Conservation (phyloP, 345 rosid species). For the Aquilaria sinensis region DNA sequence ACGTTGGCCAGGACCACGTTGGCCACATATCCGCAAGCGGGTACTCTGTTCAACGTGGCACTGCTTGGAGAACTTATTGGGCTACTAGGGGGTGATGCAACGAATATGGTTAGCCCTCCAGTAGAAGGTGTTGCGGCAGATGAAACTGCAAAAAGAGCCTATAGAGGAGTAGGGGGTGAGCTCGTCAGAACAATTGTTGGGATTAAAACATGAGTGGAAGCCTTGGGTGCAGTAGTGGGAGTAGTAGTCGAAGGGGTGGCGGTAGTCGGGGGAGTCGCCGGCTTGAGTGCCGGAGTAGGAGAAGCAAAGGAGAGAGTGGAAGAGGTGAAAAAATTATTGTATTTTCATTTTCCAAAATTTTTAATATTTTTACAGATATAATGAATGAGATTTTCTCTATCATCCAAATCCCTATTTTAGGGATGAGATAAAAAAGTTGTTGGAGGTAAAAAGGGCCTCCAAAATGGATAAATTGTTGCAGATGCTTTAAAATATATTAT, state of each 20-base stretch:
- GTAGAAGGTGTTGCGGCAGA: slow-evolving; percentile 17
- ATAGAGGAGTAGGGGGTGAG: neutral
- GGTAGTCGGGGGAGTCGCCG: slow-evolving; percentile 21
- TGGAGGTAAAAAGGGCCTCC: too few species aligned
- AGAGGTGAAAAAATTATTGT: too few species aligned
- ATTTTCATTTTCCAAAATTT: too few species aligned
- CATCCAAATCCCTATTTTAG: too few species aligned
- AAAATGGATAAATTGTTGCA: too few species aligned
- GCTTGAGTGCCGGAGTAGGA: slow-evolving; percentile 22
- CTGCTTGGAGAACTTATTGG: slow-evolving; percentile 10
- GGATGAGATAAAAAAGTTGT: too few species aligned
- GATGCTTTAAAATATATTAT: too few species aligned
- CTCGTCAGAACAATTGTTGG: slow-evolving; percentile 13
- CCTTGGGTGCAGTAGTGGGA: slow-evolving; percentile 8
- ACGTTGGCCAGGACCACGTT: slow-evolving; percentile 29
- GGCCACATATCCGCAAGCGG: slow-evolving; percentile 28
- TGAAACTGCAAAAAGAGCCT: slow-evolving; percentile 4
- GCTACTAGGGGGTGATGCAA: neutral
- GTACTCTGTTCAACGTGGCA: slow-evolving; percentile 33
- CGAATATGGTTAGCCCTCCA: neutral
- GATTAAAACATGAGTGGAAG: slow-evolving; percentile 15
- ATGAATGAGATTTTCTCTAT: too few species aligned
- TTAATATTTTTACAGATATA: too few species aligned
- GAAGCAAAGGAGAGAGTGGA: slow-evolving; percentile 9
- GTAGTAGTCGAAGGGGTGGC: slow-evolving; percentile 3